phyloP scores from a whole-genome alignment of 306 rosid species.

The Cicer pinnatifidum region DNA sequence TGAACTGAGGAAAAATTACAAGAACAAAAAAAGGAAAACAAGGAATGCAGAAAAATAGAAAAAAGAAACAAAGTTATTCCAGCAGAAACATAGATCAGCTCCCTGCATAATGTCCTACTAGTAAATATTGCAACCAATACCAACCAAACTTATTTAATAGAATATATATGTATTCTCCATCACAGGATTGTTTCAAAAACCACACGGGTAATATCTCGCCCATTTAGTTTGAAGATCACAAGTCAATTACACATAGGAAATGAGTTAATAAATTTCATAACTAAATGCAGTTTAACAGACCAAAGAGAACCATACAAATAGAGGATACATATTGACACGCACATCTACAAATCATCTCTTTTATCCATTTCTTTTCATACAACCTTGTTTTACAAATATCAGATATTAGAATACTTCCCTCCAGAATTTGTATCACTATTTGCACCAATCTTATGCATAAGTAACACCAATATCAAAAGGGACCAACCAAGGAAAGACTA shows the following conservation, averaged over 20 bases:
- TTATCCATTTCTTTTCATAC: constrained; percentile 9
- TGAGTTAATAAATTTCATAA: not conserved
- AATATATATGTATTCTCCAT: not conserved
- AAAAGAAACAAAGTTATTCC: not conserved
- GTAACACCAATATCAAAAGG: constrained; percentile 3
- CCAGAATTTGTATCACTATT: not conserved
- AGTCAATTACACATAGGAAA: not conserved
- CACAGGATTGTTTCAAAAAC: not conserved
- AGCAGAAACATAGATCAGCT: not conserved
- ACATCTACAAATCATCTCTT: not conserved
- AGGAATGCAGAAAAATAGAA: constrained; percentile 1
- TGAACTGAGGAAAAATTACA: not conserved
- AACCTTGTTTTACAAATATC: constrained; percentile 12
- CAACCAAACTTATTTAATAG: constrained; percentile 8
- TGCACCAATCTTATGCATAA: not conserved
- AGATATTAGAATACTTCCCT: not conserved
- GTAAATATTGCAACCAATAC: not conserved
- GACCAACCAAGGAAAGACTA: not conserved
- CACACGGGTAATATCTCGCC: not conserved
- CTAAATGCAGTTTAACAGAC: constrained; percentile 17
- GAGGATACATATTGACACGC: not conserved
- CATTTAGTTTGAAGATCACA: not conserved
- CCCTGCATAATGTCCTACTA: not conserved
- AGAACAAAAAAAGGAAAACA: not conserved
- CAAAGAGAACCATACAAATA: not conserved